Base-by-base conservation (phyloP, 352 stramenopile genomes). In the Phytopythium montanum region DNA sequence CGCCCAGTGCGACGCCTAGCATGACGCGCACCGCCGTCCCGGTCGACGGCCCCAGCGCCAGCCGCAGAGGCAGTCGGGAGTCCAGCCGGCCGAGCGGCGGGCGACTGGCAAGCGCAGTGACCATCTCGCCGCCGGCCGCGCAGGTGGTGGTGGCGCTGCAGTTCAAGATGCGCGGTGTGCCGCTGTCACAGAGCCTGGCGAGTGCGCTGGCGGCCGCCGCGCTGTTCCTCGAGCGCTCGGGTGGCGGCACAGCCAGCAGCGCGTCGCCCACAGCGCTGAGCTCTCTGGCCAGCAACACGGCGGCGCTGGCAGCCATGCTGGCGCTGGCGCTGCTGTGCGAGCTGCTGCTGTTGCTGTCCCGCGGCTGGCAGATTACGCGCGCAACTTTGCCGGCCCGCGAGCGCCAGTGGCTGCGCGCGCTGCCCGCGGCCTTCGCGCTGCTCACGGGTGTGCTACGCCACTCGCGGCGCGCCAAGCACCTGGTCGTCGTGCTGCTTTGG, bases 361-460 rank as follows among this genome's bases (percentile, higher is more conserved):
- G 88, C 50, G 80, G 80, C 21, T 90, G 80, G 80, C 79, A 90
- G 58, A 88, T 90, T 62, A 90, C 77, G 12, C 75, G 80, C 0
- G 60, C 58, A 7, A 52, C 70, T n/a, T 59, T 90, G 3, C 68
- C 71, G 2, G 23, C 53, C 7, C 75, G 76, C 46, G 80, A 88
- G 45, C 36, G 72, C 23, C 74, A 84, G 56, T 84, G 81, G 72
- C 75, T 88, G 41, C 77, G 77, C 38, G 76, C 83, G 34, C 66
- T 88, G 38, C 75, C 77, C 38, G 13, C 85, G 18, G 61, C 69
- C 12, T 90, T 75, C 71, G 75, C 71, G n/a, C 68, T 73, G 29
- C 76, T 72, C 9, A 82, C 64, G 33, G 58, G 62, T 9, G 58
- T 84, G 0, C 65, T 87, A 12, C 70, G 78, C 63, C 68, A 79